These are phyloP conservation scores for Panicum miliaceum DNA, from an alignment of 176 grass and related monocot genomes.

Conservation along the genomic window DNA sequence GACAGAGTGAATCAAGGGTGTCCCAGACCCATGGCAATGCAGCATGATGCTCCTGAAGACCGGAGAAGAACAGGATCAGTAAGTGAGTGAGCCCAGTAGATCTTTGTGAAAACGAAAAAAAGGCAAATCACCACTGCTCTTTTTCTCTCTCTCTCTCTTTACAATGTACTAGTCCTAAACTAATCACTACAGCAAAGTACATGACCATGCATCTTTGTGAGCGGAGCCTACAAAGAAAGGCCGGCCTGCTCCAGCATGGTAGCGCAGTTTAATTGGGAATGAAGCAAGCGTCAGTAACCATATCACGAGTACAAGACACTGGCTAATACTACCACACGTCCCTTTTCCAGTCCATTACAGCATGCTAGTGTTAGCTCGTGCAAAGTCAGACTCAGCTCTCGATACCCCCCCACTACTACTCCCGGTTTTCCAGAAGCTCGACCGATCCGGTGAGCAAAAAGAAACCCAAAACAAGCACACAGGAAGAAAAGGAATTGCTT, in stretches of 20 bases:
- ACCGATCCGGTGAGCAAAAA: constrained; percentile 25
- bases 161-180: neutral
- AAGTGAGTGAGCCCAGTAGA: neutral
- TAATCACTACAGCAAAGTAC: neutral
- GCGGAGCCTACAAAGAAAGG: constrained; percentile 6
- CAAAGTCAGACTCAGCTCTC: constrained; percentile 39
- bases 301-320: neutral
- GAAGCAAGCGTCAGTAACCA: constrained; percentile 46
- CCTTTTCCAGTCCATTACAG: neutral
- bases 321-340: neutral
- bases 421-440: constrained; percentile 20
- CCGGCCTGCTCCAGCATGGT: neutral
- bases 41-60: constrained; percentile 6
- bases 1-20: constrained; percentile 3
- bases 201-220: constrained; percentile 2
- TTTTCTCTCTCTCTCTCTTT: neutral
- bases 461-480: neutral
- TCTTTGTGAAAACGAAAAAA: constrained; percentile 18
- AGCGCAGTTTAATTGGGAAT: constrained; percentile 46
- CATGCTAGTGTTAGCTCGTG: constrained; percentile 49
- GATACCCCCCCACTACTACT: neutral
- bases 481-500: neutral
- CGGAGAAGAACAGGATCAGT: neutral
- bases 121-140: neutral
- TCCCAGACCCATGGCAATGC: neutral